A percentile compares a stretch with the other conserved stretches of the same genome.
These are phyloP conservation scores for Rosa chinensis DNA, from an alignment of 306 rosid species.

Conservation along the genomic window DNA sequence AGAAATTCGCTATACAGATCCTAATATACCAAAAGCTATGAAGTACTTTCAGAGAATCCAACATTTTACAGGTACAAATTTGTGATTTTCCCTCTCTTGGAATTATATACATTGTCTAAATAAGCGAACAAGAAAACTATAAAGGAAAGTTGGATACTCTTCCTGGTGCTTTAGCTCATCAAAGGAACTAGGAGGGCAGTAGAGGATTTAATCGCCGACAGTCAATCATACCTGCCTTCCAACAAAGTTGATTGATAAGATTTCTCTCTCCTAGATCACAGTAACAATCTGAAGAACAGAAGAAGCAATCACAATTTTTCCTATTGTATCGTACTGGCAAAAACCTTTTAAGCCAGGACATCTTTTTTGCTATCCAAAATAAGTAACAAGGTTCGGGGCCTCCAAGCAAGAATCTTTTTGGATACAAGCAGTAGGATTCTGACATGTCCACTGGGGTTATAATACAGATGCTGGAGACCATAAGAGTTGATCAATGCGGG, in stretches of 20 bases:
- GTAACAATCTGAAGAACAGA: neutral
- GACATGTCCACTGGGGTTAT: neutral
- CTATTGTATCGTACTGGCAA: neutral
- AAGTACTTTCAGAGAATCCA: neutral
- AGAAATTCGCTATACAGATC: neutral
- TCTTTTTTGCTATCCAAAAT: neutral
- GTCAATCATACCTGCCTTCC: conserved; percentile 2
- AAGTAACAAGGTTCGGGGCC: neutral
- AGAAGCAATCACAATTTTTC: neutral
- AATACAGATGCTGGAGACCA: neutral
- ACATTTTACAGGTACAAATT: neutral
- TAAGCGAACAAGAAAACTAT: neutral
- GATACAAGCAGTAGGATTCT: neutral
- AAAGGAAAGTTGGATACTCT: neutral
- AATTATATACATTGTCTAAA: neutral
- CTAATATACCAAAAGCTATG: neutral
- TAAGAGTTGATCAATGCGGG: neutral
- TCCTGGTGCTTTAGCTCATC: neutral
- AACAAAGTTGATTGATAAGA: neutral
- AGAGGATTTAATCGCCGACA: neutral
- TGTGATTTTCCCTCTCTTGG: neutral
- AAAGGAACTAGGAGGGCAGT: neutral
- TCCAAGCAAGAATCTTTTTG: neutral
- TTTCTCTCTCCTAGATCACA: neutral
- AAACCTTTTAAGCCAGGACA: neutral